These are phyloP conservation scores for Dactylellina parvicollis DNA, from an alignment of 2,329 filamentous ascomycete species.

Conservation along the genomic window DNA sequence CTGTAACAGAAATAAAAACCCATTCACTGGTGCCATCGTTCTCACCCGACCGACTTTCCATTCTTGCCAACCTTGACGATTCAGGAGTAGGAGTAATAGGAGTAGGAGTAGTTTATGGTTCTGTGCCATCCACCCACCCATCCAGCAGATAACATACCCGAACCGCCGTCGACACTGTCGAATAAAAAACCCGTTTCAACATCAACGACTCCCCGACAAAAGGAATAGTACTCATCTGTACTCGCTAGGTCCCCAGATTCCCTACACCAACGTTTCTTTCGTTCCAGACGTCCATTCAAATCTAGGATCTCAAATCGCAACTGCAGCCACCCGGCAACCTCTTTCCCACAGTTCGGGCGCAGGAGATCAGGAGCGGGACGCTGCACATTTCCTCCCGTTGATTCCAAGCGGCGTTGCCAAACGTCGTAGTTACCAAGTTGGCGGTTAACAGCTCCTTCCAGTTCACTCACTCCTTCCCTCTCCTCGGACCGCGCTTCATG, in stretches of 20 bases:
- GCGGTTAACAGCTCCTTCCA: constrained; percentile 48
- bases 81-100: not conserved
- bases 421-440: constrained; percentile 55
- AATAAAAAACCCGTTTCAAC: not conserved
- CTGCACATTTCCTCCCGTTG: constrained; percentile 21
- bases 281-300: not conserved
- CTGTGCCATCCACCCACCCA: not conserved
- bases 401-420: constrained; percentile 50
- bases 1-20: constrained; percentile 14
- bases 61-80: constrained; percentile 1
- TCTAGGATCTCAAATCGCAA: not conserved
- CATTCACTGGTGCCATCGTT: not conserved
- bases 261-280: not conserved
- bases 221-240: not conserved
- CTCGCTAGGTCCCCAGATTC: not conserved
- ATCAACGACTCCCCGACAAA: not conserved
- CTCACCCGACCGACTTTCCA: not conserved
- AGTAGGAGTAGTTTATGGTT: constrained; percentile 9
- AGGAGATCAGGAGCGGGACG: constrained; percentile 42
- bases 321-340: constrained; percentile 28
- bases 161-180: not conserved
- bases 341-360: constrained; percentile 34
- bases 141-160: too few relatives aligned
- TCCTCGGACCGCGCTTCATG: constrained; percentile 53
- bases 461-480: constrained; percentile 53